Percentiles rank a stretch among this genome's conserved stretches.
These are phyloP conservation scores for Penicillium diatomitis DNA, from an alignment of 495 filamentous ascomycete genomes.

Conservation along the genomic window DNA sequence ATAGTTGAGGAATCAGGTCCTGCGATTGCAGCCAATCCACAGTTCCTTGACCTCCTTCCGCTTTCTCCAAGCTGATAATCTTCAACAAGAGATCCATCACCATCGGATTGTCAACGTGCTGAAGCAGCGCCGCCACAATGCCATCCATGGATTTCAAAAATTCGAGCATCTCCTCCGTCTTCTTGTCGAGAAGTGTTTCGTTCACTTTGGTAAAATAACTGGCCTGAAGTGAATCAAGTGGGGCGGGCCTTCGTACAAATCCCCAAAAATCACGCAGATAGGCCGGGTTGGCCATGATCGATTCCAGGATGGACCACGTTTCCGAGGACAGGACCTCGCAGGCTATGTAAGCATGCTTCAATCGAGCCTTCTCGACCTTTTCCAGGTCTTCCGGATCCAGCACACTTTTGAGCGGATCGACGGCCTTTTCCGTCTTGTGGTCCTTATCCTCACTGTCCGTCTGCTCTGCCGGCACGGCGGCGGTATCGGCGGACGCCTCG, in stretches of 20 bases:
- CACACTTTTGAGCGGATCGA: conserved; percentile 39
- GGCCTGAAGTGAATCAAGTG: conserved; percentile 84
- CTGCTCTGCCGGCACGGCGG: conserved; percentile 10
- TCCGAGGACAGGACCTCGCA: conserved; percentile 93
- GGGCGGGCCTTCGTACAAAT: conserved; percentile 69
- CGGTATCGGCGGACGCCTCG: conserved; percentile 27
- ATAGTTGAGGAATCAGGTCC: conserved; percentile 77
- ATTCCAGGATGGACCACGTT: conserved; percentile 90
- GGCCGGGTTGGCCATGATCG: conserved; percentile 73
- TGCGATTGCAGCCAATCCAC: conserved; percentile 96
- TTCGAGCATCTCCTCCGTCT: conserved; percentile 91
- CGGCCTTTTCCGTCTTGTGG: conserved; percentile 33
- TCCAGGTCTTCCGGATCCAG: conserved; percentile 53
- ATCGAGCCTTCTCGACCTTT: conserved; percentile 73
- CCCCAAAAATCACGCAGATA: conserved; percentile 81
- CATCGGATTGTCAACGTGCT: conserved; percentile 96
- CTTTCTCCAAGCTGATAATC: conserved; percentile 94
- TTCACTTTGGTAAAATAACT: conserved; percentile 99
- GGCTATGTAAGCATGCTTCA: conserved; percentile 84
- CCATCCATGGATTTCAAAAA: conserved; percentile 75
- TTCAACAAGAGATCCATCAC: conserved; percentile 97
- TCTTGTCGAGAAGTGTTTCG: conserved; percentile 90
- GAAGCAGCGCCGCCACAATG: conserved; percentile 74
- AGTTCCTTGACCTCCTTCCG: conserved; percentile 81
- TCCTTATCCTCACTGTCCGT: conserved; percentile 2